Base-by-base conservation (phyloP, 768 basidiomycete genomes). In the Boletus eberwhitei region DNA sequence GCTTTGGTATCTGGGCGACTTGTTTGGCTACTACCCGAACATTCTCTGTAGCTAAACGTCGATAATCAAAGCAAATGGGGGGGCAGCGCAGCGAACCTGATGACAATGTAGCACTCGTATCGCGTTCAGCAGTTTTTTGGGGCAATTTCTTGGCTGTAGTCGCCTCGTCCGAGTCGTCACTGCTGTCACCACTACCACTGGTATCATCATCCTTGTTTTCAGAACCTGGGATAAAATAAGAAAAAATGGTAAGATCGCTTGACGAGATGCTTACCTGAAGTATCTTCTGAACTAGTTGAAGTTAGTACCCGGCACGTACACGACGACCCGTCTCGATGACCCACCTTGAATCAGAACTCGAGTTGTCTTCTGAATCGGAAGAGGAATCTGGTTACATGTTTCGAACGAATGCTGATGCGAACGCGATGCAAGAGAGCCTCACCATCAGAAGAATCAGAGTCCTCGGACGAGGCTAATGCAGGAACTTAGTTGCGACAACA, bases 31-130 rank as follows among this genome's bases (percentile, higher is more conserved):
- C 19, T 31, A 41, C 46, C 21, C 6, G 48, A 11, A 17, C 11
- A 29, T 50, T 57, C 13, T 60, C 69, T 46, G 32, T 64, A n/a
- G 48, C 59, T 61, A 35, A 32, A 32, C n/a, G 12, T 40, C n/a
- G 8, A 37, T 59, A 21, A 53, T 26, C 24, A 37, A 42, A 6
- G 19, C 5, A n/a, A 22, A 7, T 34, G 19, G 11, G 22, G 22
- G 11, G 37, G 31, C 37, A 29, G 19, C 5, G 7, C n/a, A 46
- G 7, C 61, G 17, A 52, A 69, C 68, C 65, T 55, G 75, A 75
- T 22, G 74, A 71, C 44, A 77, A 59, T 8, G 76, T 79, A 24
- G 48, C 66, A 57, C 76, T 79, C 3, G 76, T 74, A 45, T 73
- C 75, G 46, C 73, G 71, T 21, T 67, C 64, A 4, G 19, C 43